Evolutionary conservation across 164 flowering plant genomes (phyloP), one percentile per base, ranked within the genome.

Genomic region (Umbellularia californica): DNA sequence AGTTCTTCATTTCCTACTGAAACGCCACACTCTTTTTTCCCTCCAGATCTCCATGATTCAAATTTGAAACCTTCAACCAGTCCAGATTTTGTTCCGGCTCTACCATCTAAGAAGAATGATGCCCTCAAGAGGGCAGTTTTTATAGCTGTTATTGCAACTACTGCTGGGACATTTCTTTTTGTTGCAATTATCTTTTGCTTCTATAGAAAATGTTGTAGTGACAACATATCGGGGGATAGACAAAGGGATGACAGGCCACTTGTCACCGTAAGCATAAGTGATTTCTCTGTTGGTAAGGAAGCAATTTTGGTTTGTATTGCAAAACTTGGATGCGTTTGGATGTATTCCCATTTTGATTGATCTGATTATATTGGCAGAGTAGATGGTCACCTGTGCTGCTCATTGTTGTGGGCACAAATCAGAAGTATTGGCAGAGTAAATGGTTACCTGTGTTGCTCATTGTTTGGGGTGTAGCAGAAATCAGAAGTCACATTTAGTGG

Each of bases 171-270:
- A 35, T 87, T 90, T 77, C 35, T 79, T 35, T 33, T 86, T 80
- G 89, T 84, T 70, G 81, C 82, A 60, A 50, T 91, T 69, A 77
- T 89, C 64, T 87, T 90, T 62, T 70, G 75, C 19, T 94, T 89
- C 83, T 95, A 80, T 68, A 27, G 52, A 52, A 86, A 69, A 81
- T 70, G 77, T 72, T 78, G 81, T 72, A 83, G 85, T 69, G 64
- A 55, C 23, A 78, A 81, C 64, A 71, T 52, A 67, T 68, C 81
- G 50, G 78, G 85, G 65, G 78, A 50, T 72, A 68, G 86, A 25
- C 83, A 58, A 80, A 92, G 85, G 86, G 99, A 96, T 81, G 95
- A 96, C 62, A 86, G 92, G 77, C 97, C 99, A 63, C 92, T 96
- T 74, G 94, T 96, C 68, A 79, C 89, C 80, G 62, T 94, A 80